A percentile compares a stretch with the other conserved stretches of the same genome.
phyloP scores from a whole-genome alignment of 768 basidiomycete species.

The Trametes villosa region DNA sequence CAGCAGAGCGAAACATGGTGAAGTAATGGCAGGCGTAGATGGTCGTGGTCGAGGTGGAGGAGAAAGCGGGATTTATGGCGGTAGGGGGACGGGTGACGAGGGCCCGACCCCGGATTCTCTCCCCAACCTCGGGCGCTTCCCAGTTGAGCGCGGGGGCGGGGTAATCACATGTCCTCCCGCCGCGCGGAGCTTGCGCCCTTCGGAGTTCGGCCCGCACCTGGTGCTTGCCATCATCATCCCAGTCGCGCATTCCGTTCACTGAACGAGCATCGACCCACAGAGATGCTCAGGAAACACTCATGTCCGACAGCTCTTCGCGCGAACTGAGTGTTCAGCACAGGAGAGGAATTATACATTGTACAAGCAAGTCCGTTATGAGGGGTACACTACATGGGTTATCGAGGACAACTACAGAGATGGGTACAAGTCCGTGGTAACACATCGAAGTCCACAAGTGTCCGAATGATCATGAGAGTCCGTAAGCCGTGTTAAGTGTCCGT shows the following conservation, averaged over 20 bases:
- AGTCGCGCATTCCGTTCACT: too few species aligned
- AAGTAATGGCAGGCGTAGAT: not conserved
- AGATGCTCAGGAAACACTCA: too few species aligned
- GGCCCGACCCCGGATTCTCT: constrained; percentile 4
- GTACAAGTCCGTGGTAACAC: constrained; percentile 12
- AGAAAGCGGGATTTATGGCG: not conserved
- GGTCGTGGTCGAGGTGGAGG: not conserved
- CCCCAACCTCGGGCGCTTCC: not conserved
- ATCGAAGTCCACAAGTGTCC: constrained; percentile 8
- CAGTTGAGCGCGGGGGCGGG: constrained; percentile 7
- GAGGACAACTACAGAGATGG: constrained; percentile 4
- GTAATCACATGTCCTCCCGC: constrained; percentile 20
- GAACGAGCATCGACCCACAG: too few species aligned
- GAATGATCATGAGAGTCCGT: not conserved
- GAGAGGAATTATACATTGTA: too few species aligned
- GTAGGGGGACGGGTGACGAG: not conserved
- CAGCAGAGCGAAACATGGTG: constrained; percentile 20
- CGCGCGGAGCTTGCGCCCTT: not conserved
- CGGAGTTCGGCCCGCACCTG: not conserved
- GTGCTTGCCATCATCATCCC: not conserved
- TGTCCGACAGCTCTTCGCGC: too few species aligned
- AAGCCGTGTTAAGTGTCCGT: not conserved
- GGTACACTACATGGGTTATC: constrained; percentile 1
- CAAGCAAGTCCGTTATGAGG: not conserved
- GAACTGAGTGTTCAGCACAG: not conserved